These are phyloP conservation scores for Entamoeba histolytica DNA, from an alignment of 208 protist species.

Conservation along the genomic window DNA sequence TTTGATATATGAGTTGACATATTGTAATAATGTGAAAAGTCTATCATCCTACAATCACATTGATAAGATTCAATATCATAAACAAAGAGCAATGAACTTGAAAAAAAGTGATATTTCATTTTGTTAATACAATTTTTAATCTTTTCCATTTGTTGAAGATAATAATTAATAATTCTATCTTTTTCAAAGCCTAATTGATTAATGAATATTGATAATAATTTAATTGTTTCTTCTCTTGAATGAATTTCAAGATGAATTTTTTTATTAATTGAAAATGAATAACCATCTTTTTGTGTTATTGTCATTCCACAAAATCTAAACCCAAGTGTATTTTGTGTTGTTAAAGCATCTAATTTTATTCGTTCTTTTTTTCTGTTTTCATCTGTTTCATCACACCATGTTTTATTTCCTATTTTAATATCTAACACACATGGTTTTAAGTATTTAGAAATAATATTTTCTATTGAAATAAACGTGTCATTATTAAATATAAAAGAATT, in stretches of 20 bases:
- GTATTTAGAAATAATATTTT: background rate
- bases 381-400: background rate
- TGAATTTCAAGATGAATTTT: background rate
- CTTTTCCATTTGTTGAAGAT: background rate
- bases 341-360: background rate
- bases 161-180: background rate
- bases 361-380: background rate
- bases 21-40: background rate
- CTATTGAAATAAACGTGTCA: background rate
- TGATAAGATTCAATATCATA: background rate
- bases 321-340: background rate
- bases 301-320: background rate
- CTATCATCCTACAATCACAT: background rate
- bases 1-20: background rate
- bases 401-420: background rate
- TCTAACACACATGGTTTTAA: background rate
- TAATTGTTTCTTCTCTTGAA: background rate
- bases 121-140: background rate
- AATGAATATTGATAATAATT: background rate
- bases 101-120: background rate
- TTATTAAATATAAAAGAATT: background rate
- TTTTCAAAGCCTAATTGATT: background rate
- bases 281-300: background rate
- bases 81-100: background rate
- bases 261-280: background rate